Base-by-base conservation (phyloP, 2,329 filamentous ascomycete species). In the Huntiella abstrusa region DNA sequence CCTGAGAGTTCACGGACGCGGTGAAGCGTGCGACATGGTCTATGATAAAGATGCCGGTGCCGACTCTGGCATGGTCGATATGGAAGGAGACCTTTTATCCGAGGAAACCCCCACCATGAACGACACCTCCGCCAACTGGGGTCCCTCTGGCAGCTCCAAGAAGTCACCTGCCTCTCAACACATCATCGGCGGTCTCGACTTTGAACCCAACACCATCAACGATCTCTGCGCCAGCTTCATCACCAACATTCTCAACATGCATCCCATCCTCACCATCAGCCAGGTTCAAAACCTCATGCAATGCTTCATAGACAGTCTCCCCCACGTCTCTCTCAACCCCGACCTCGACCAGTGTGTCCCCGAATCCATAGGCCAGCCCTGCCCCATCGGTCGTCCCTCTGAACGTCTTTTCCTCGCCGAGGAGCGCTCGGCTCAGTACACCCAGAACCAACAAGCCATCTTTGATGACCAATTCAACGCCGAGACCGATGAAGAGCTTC, bases 1-100 rank as follows among this genome's bases (percentile, higher is more conserved):
- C 5, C 65, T 93, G 36, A 75, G 81, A 17, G 66, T 88, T 2
- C 86, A 81, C 60, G 85, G 85, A 1, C 73, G 78, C 50, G 86
- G 86, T 3, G 84, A 92, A 60, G 83, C 46, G 3, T 39, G 34
- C 56, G 58, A n/a, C 55, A 58, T 32, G 55, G 58, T 35, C 60
- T 22, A 16, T 17, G 40, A 19, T 13, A 36, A 19, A 5, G 39
- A 37, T 65, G 15, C 52, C 43, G 48, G 11, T 34, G 48, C 17
- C 28, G 37, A 39, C 41, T 50, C n/a, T 22, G 40, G 55, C 44
- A 55, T 12, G 54, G 59, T 65, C 28, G 62, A 64, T 45, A 57
- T 59, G 8, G 66, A 70, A 41, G 71, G 73, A 39, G 58, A 58
- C 5, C 58, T 55, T 47, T 61, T 63, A 28, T 69, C 69, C 2